phyloP scores from a whole-genome alignment of 441 rosid genomes.

The Arabidopsis lyrata region DNA sequence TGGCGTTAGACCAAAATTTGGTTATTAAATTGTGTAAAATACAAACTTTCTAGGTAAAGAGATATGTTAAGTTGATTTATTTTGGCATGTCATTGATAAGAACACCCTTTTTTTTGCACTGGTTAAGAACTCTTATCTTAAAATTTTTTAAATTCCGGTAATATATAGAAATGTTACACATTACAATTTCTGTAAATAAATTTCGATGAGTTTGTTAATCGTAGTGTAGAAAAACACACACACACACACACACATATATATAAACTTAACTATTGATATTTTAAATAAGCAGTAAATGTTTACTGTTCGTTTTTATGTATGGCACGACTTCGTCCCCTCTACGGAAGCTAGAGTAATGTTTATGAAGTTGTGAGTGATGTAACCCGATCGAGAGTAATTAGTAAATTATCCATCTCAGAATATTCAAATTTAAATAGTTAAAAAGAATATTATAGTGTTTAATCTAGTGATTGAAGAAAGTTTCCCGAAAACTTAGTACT shows the following conservation, averaged over 20 bases:
- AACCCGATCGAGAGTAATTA: not conserved
- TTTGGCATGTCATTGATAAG: not conserved
- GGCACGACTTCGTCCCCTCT: not conserved
- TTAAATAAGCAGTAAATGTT: too few species aligned
- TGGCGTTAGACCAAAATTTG: not conserved
- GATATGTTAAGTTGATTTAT: constrained; percentile 28
- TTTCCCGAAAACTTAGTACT: not conserved
- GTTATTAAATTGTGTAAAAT: not conserved
- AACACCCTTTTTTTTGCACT: not conserved
- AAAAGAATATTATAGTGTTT: not conserved
- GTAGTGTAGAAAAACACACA: too few species aligned
- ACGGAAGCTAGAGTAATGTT: not conserved
- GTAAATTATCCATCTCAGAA: not conserved
- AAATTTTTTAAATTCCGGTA: not conserved
- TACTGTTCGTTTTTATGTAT: too few species aligned
- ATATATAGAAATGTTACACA: not conserved
- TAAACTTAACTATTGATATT: too few species aligned
- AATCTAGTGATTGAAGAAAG: not conserved
- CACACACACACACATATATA: too few species aligned
- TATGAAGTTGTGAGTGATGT: too few species aligned
- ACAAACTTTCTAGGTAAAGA: not conserved
- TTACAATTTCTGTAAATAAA: too few species aligned
- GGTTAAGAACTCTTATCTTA: not conserved
- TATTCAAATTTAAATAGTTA: not conserved
- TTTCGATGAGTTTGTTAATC: not conserved